Evolutionary conservation across 768 basidiomycete species (phyloP).

Genomic region (Dictyophora rubrovolvata): DNA sequence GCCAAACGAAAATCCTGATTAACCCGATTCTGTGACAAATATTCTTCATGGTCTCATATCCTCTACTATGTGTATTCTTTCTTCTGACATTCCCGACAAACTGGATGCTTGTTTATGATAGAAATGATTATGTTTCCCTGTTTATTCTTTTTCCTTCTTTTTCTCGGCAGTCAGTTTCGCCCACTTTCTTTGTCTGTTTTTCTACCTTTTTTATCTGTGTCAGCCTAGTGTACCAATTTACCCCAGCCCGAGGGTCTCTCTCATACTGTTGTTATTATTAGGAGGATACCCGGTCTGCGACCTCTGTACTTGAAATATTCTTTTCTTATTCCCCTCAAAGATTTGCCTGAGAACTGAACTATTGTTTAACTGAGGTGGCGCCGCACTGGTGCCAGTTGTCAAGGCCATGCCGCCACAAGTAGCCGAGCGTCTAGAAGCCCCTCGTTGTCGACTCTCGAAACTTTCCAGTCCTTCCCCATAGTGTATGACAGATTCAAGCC

Average conservation of each 20-base stretch:
- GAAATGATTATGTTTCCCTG: constrained; percentile 15
- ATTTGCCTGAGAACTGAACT: neutral
- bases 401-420: too few relatives aligned
- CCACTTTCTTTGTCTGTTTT: constrained; percentile 14
- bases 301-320: constrained; percentile 9
- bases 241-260: neutral
- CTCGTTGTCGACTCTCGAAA: too few relatives aligned
- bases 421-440: too few relatives aligned
- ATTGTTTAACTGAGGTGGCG: too few relatives aligned
- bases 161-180: constrained; percentile 7
- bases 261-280: constrained; percentile 6
- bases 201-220: constrained; percentile 19
- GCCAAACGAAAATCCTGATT: constrained; percentile 45
- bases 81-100: neutral
- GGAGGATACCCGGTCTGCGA: constrained; percentile 11
- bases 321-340: neutral
- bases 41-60: neutral
- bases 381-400: too few relatives aligned
- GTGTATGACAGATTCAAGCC: too few relatives aligned
- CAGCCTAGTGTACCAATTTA: constrained; percentile 8
- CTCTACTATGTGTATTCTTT: neutral
- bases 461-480: too few relatives aligned
- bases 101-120: constrained; percentile 5
- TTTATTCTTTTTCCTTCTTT: constrained; percentile 20
- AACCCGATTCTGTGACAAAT: neutral